Conservation (phyloP, 1,284 basidiomycete species). For the Kalmanozyma brasiliensis region DNA sequence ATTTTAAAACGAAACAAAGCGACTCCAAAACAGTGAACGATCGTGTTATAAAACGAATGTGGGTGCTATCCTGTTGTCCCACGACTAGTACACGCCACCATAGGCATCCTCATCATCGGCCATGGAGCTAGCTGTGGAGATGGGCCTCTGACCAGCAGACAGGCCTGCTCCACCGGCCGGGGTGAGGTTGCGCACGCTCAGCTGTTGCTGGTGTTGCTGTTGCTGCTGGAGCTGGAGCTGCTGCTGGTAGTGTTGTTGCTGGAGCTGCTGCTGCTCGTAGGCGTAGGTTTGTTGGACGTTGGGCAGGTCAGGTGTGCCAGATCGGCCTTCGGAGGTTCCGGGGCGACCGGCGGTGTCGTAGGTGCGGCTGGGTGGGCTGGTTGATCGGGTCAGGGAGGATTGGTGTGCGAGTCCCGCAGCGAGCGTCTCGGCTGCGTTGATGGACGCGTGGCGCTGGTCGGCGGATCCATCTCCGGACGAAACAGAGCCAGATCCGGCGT, state of each 20-base stretch:
- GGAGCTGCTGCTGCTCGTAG: conserved; percentile 7
- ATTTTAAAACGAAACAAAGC: no score
- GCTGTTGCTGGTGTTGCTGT: conserved; percentile 7
- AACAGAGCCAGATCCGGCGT: conserved; percentile 27
- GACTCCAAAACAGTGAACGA: no score
- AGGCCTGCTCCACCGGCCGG: conserved; percentile 7
- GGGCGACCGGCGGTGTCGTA: conserved; percentile 51
- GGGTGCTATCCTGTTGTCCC: no score
- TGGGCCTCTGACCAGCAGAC: conserved; percentile 45
- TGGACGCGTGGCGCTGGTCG: conserved; percentile 23
- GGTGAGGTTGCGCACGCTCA: conserved; percentile 44
- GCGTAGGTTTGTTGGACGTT: conserved; percentile 61
- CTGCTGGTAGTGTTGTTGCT: neutral
- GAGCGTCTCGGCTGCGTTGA: conserved; percentile 33
- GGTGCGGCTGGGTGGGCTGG: neutral
- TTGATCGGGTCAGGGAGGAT: conserved; percentile 25
- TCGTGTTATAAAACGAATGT: no score
- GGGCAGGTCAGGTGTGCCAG: conserved; percentile 57
- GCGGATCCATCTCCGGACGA: conserved; percentile 13
- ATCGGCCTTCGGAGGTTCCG: conserved; percentile 41
- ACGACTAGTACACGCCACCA: conserved; percentile 60
- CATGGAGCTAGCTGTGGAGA: conserved; percentile 48
- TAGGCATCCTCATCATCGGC: conserved; percentile 54
- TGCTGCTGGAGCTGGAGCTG: conserved; percentile 8
- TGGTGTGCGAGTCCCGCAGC: conserved; percentile 42